Evolutionary conservation across 164 flowering plant genomes (phyloP), one percentile per base, ranked within the genome.

Genomic region (Cinnamomum micranthum): DNA sequence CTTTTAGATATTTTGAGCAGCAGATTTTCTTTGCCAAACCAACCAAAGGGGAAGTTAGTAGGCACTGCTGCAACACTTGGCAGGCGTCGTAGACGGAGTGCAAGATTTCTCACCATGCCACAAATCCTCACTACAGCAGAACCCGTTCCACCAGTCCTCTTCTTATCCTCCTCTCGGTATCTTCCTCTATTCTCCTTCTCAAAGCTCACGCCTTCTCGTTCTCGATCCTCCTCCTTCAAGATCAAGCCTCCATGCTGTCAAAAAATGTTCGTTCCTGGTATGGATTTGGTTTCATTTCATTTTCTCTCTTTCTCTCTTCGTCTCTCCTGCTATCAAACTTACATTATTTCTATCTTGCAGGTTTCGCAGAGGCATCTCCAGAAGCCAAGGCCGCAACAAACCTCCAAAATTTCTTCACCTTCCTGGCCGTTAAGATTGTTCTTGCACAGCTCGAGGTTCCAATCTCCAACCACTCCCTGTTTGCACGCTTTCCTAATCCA

Each of bases 301-400:
- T 51, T 27, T 51, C 35, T 65, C 41, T n/a, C 51, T 75, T 23
- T 70, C 23, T 68, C 55, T 24, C 19, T 31, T 70, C 11, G 1
- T 24, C 19, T 51, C 50, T 71, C 19, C 69, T 59, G n/a, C 23
- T 55, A 51, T 19, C 65, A 22, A 23, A 13, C 33, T 52, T 23
- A 23, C 9, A 23, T 13, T 4, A 11, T 19, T 67, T 12, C 47
- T 28, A 68, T 24, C 67, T 69, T 81, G 70, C 75, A 94, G 98
- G 98, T 50, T 91, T 90, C 77, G 97, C 94, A 63, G 98, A 91
- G 84, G 95, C 92, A 63, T 95, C 98, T 20, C 98, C 98, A 10
- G 98, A 95, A 81, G 84, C 88, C 0, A 91, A 92, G 81, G 97
- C 95, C 33, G 93, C 97, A 6, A 80, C 74, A 1, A 86, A 92